Base-by-base conservation (phyloP, 129 eudicot species). In the Tagetes erecta region DNA sequence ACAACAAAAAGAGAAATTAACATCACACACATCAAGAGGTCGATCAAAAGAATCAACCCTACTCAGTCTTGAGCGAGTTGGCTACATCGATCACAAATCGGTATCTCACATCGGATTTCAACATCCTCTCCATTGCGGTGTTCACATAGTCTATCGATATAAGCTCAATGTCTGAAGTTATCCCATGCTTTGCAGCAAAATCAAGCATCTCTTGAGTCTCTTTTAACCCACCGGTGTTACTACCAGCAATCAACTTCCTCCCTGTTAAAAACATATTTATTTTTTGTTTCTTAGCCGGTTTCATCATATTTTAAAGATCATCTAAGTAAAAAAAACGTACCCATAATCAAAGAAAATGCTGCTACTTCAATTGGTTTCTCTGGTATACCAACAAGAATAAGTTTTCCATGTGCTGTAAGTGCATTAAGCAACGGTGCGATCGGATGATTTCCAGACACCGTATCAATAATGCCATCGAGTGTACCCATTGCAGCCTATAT, bases 381-480 rank as follows among this genome's bases (percentile, higher is more conserved):
- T 1, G 86, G 86, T 44, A 46, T 68, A 63, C 88, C 91, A 67
- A 81, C 79, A 72, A 87, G 49, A 52, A 87, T 13, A 35, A 87
- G 83, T 76, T 87, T 87, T 36, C 91, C 91, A 42, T 81, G 75
- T 31, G 84, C 12, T 72, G 81, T 81, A 31, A 87, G 49, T 47
- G 80, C 74, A 30, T 38, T 63, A 14, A 87, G 44, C 78, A 83
- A 71, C 8, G 91, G 91, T 20, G 36, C 38, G 0, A 81, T 63
- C 0, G 91, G 55, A 60, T 86, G 91, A 53, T 36, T 31, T 49
- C 56, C 90, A 3, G 90, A 82, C 5, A 86, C 90, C 0, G 89
- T 86, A 59, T 86, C 90, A 6, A 86, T 83, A 30, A 86, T 80
- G 13, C 87, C 91, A 62, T 86, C 91, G 49, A 86, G 73, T 7